A percentile compares a stretch with the other conserved stretches of the same genome.
Conservation (phyloP, 192 early-diverging fungal species). For the Coemansia sp. region DNA sequence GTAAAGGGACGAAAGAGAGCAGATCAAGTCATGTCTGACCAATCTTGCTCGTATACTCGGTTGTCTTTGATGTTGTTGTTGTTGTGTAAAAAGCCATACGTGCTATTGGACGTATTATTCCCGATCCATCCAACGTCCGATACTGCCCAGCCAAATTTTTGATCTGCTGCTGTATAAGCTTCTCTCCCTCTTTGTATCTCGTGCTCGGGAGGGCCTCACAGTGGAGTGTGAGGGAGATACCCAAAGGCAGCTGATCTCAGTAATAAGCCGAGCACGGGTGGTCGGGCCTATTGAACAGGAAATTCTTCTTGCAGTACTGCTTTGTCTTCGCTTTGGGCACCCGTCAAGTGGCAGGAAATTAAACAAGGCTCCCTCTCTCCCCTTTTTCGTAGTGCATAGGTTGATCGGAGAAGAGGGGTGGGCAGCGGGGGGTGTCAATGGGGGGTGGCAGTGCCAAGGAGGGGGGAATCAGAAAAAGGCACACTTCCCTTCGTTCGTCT, state of each 20-base stretch:
- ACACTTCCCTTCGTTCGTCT: slow-evolving; percentile 6
- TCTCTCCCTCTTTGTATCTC: background rate
- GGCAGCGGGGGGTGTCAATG: slow-evolving; percentile 2
- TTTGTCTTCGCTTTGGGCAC: background rate
- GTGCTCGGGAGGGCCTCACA: slow-evolving; percentile 1
- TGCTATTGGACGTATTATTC: background rate
- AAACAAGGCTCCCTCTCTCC: slow-evolving; percentile 1
- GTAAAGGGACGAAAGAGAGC: background rate
- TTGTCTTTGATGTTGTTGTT: background rate
- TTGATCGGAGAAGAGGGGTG: slow-evolving; percentile 5
- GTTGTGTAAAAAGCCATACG: background rate
- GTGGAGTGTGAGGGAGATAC: background rate
- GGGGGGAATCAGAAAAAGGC: slow-evolving; percentile 18
- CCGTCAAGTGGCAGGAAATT: background rate
- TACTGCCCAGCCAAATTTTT: background rate
- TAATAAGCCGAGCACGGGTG: slow-evolving; percentile 7
- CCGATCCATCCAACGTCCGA: slow-evolving; percentile 1
- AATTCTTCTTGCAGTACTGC: background rate
- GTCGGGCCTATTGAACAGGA: slow-evolving; percentile 2
- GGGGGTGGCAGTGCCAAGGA: slow-evolving; percentile 14
- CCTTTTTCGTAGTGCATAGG: background rate
- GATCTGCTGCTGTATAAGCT: background rate
- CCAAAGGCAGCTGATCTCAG: slow-evolving; percentile 7
- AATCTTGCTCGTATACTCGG: background rate
- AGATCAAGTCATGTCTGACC: slow-evolving; percentile 3